These are phyloP conservation scores for Boletus vermiculosoides DNA, from an alignment of 768 basidiomycete genomes.

Conservation along the genomic window DNA sequence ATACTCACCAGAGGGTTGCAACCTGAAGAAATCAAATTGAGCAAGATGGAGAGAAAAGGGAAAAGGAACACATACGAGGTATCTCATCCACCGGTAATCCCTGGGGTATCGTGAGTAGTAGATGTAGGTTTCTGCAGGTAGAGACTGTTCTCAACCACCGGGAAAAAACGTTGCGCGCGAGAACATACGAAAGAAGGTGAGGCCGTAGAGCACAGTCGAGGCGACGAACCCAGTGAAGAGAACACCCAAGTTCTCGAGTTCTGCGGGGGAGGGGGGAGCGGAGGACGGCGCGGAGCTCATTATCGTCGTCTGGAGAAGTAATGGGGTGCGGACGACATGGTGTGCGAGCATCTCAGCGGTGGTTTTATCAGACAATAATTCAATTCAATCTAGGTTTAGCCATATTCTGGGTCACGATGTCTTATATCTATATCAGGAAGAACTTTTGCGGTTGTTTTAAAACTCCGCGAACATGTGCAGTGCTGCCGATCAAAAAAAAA, in stretches of 20 bases:
- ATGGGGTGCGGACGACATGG: not conserved
- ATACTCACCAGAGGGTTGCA: constrained; percentile 17
- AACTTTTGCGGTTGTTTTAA: not conserved
- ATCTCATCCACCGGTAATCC: constrained; percentile 18
- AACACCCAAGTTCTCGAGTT: constrained; percentile 25
- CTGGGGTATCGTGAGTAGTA: constrained; percentile 30
- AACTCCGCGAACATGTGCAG: not conserved
- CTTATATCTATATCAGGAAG: constrained; percentile 7
- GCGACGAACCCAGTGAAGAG: constrained; percentile 30
- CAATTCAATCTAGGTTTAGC: not conserved
- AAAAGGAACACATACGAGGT: constrained; percentile 16
- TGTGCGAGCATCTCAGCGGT: not conserved
- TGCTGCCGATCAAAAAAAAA: not conserved
- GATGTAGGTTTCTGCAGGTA: constrained; percentile 26
- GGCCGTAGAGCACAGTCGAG: constrained; percentile 30
- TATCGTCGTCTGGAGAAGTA: not conserved
- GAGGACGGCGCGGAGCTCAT: constrained; percentile 16
- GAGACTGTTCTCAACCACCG: not conserved
- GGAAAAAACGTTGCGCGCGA: not conserved
- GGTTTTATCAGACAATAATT: constrained; percentile 13
- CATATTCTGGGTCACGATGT: not conserved
- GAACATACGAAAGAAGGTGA: constrained; percentile 35
- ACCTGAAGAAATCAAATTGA: constrained; percentile 17
- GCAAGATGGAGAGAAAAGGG: not conserved
- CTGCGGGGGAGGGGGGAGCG: constrained; percentile 14